Conservation (phyloP, 768 basidiomycete species). For the Lentinula sp. region DNA sequence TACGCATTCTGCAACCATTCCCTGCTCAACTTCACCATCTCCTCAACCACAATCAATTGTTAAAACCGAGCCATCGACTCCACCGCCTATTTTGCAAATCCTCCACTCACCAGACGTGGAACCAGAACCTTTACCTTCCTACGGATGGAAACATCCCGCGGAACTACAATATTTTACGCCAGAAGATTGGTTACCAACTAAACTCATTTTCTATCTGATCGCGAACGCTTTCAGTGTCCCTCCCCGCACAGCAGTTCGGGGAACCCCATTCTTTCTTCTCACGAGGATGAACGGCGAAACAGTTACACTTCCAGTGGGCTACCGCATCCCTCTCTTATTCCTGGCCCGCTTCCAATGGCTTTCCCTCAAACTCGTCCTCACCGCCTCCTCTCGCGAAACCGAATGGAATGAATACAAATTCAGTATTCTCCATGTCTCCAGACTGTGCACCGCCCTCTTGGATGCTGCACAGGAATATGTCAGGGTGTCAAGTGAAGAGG, state of each 20-base stretch:
- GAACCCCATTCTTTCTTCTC: slow-evolving; percentile 11
- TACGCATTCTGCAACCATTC: neutral
- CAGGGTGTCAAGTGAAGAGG: neutral
- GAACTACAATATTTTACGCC: slow-evolving; percentile 31
- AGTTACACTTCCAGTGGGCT: slow-evolving; percentile 27
- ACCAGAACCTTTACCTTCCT: neutral
- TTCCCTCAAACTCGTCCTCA: slow-evolving; percentile 32
- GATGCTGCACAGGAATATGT: slow-evolving; percentile 19
- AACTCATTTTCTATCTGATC: slow-evolving; percentile 26
- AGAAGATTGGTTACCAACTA: slow-evolving; percentile 24
- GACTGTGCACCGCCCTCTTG: slow-evolving; percentile 31
- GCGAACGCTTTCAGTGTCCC: slow-evolving; percentile 31
- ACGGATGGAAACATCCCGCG: slow-evolving; percentile 31
- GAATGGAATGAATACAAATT: slow-evolving; percentile 38
- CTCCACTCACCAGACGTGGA: neutral
- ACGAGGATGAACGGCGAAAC: slow-evolving; percentile 12
- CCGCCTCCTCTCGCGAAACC: slow-evolving; percentile 19
- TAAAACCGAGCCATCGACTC: neutral
- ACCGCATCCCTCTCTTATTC: slow-evolving; percentile 40
- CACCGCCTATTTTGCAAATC: neutral
- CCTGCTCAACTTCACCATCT: neutral
- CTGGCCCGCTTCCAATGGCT: slow-evolving; percentile 40
- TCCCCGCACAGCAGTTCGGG: slow-evolving; percentile 7
- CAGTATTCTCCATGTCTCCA: slow-evolving; percentile 37
- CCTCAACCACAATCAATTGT: neutral